Evolutionary conservation across 768 basidiomycete genomes (phyloP), one percentile per base, ranked within the genome.

Genomic region (Peribolospora baueri): DNA sequence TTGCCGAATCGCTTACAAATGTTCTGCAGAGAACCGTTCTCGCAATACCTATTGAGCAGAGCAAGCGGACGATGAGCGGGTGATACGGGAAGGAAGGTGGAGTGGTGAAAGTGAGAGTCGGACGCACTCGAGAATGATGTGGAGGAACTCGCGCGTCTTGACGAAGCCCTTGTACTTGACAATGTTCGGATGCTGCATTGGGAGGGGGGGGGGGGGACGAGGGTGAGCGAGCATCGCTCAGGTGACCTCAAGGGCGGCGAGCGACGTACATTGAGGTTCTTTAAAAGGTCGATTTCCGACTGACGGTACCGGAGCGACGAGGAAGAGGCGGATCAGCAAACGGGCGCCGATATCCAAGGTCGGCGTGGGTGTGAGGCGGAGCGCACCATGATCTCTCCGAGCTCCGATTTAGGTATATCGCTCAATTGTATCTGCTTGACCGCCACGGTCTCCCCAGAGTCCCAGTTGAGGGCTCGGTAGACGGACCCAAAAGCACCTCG

Each of bases 101-200:
- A 52, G 48, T 42, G 5, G 38, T 14, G 2, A 48, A 13, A 11
- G 37, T 49, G n/a, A 39, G 25, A 25, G 40, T 53, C 13, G 14
- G 37, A 70, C 80, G 53, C 64, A 87, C 81, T 95, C 93, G 50
- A 98, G 75, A 61, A 98, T 86, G 68, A 98, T 98, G 68, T 91
- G 91, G 57, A 98, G 73, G 67, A 80, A 87, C 63, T 93, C 85
- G 54, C 80, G 78, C 52, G 87, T 90, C 70, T 88, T 87, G 65
- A 87, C 85, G 63, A 91, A 97, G 9, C 93, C 93, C 64, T 91
- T 90, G 72, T 98, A 98, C 69, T 98, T 91, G 65, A 97, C 93
- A 65, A 98, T 97, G 66, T 97, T 97, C 46, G 80, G 73, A 66
- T 97, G 87, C 88, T 91, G 67, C 25, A 14, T 14, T 42, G 38